These are phyloP conservation scores for Cercospora brassicicola DNA, from an alignment of 2,329 filamentous ascomycete genomes.

Conservation along the genomic window DNA sequence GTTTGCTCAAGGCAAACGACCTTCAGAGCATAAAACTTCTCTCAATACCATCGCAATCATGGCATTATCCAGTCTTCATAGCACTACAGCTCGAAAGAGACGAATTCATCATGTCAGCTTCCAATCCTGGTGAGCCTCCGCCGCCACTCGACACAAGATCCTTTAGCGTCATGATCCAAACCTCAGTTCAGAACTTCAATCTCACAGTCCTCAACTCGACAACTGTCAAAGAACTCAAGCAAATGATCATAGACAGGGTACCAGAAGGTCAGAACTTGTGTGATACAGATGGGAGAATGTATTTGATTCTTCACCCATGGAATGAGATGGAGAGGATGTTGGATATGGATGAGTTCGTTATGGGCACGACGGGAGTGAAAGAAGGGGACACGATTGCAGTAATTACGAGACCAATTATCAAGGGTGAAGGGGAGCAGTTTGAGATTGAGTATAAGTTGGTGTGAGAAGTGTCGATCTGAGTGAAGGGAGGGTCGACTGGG, in stretches of 20 bases:
- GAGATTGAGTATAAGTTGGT: slow-evolving; percentile 1
- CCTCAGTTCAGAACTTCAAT: not conserved
- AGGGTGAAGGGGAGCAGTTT: not conserved
- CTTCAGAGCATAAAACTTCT: not conserved
- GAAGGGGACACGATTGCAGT: not conserved
- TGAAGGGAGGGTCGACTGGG: not conserved
- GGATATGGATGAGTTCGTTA: not conserved
- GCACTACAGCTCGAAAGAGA: not conserved
- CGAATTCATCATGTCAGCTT: not conserved
- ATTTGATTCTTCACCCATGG: slow-evolving; percentile 1
- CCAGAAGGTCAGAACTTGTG: not conserved
- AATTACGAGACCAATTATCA: not conserved
- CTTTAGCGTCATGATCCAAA: not conserved
- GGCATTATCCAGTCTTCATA: not conserved
- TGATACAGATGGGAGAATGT: slow-evolving; percentile 5
- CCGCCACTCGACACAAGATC: not conserved
- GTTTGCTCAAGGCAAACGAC: not conserved
- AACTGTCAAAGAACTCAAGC: not conserved
- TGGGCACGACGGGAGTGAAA: not conserved
- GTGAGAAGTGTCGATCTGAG: not conserved
- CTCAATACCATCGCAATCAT: not conserved
- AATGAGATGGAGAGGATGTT: not conserved
- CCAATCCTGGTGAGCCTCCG: not conserved
- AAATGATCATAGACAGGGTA: not conserved
- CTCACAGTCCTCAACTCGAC: not conserved